Conservation (phyloP, 2,329 filamentous ascomycete genomes). For the Aspergillus bombycis region DNA sequence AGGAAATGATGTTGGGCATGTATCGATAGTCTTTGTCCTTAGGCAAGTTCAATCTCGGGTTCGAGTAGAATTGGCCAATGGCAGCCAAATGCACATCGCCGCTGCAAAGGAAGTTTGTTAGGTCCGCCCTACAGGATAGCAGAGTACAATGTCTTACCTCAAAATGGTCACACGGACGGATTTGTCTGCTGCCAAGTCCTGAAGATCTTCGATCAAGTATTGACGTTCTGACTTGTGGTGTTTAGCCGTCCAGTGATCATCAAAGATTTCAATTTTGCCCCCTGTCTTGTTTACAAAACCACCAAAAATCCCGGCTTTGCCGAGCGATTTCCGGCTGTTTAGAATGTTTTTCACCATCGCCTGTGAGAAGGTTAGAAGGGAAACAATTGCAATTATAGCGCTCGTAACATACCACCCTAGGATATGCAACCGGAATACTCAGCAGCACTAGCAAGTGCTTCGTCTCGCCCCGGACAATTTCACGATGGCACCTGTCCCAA, state of each 20-base stretch:
- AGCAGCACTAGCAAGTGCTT: slow-evolving; percentile 88
- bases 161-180: slow-evolving; percentile 90
- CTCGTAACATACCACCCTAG: slow-evolving; percentile 64
- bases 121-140: background rate
- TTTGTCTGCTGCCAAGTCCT: slow-evolving; percentile 90
- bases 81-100: slow-evolving; percentile 94
- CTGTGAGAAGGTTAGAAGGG: slow-evolving; percentile 48
- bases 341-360: slow-evolving; percentile 69
- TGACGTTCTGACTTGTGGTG: slow-evolving; percentile 90
- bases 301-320: slow-evolving; percentile 78
- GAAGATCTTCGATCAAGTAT: slow-evolving; percentile 84
- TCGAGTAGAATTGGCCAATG: slow-evolving; percentile 92
- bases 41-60: slow-evolving; percentile 75
- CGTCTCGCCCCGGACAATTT: slow-evolving; percentile 80
- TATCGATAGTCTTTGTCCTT: slow-evolving; percentile 95
- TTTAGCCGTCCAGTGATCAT: slow-evolving; percentile 97
- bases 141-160: slow-evolving; percentile 51
- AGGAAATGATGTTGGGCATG: slow-evolving; percentile 94
- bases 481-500: slow-evolving; percentile 80
- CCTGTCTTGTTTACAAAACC: slow-evolving; percentile 85
- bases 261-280: slow-evolving; percentile 86
- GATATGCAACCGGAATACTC: slow-evolving; percentile 82
- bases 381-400: background rate
- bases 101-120: slow-evolving; percentile 45
- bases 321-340: slow-evolving; percentile 85